Base-by-base conservation (phyloP, 31 red algal genomes). In the Porphyra umbilicalis region DNA sequence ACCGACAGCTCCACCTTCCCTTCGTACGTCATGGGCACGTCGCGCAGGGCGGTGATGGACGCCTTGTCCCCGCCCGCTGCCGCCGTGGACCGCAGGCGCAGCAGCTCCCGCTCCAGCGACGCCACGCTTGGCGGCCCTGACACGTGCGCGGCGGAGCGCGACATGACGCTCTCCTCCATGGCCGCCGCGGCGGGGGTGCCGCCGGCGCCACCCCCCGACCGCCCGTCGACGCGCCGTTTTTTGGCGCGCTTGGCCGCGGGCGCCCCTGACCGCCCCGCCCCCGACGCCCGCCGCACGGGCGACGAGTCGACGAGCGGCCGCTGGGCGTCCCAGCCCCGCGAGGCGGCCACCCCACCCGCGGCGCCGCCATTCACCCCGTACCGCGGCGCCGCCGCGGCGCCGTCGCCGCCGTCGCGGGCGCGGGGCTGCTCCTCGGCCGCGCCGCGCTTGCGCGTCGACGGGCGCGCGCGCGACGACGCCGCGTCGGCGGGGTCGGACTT, bases 21-120 rank as follows among this genome's bases (percentile, higher is more conserved):
- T 34, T 97, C 90, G 83, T 83, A 90, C 15, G 86, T 88, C 94
- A 97, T 93, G 18, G 85, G 74, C 35, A 92, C 84, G 77, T 85
- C 67, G 76, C 88, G 88, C 85, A 92, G 77, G 33, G 90, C 90
- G 57, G 25, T 71, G 57, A 71, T n/a, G 57, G 57, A 71, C 14
- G 8, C 13, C 57, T 71, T 71, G 57, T 71, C 57, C 25, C 57
- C 57, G 2, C 25, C 57, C 57, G 57, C 57, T 0, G 57, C 57
- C 57, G 57, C 57, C 25, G 4, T 71, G 57, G 25, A n/a, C 8
- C 57, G 25, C 57, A 71, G 8, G 16, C 30, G 25, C 57, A 71
- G 25, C 57, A 71, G 57, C 57, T 71, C 57, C 57, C 57, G 57
- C 57, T 71, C 57, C 4, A 71, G 57, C 11, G 8, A 18, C 57